Evolutionary conservation across 768 basidiomycete genomes (phyloP).

Genomic region (Lactarius deliciosus): DNA sequence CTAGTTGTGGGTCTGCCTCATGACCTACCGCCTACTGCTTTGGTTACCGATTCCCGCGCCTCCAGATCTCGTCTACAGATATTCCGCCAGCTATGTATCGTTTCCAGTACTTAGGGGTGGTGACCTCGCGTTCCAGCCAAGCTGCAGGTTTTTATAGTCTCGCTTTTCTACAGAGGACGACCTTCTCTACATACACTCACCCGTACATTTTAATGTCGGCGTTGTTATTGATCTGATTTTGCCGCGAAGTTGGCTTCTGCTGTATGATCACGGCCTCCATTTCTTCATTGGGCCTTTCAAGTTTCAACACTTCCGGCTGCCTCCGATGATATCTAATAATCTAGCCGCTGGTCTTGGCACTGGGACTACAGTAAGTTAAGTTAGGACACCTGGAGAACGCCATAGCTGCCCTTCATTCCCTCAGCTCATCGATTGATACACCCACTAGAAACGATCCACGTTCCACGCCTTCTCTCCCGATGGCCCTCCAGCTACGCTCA

Average conservation of each 20-base stretch:
- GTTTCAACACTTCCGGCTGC: constrained; percentile 8
- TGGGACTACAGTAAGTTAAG: too few relatives aligned
- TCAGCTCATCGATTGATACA: not conserved
- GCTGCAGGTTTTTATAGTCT: not conserved
- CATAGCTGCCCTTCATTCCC: not conserved
- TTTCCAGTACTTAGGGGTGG: not conserved
- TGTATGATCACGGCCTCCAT: not conserved
- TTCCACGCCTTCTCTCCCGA: not conserved
- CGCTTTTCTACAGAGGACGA: not conserved
- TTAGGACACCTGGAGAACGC: not conserved
- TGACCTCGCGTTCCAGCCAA: not conserved
- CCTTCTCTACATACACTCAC: not conserved
- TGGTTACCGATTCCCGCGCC: not conserved
- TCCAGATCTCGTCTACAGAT: not conserved
- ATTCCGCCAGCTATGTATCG: not conserved
- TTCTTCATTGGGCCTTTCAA: constrained; percentile 1
- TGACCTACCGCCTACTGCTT: constrained; percentile 12
- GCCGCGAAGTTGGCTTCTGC: not conserved
- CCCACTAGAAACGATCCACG: not conserved
- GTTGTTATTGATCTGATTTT: not conserved
- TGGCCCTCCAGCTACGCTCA: not conserved
- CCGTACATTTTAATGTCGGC: not conserved
- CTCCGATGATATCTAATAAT: constrained; percentile 7
- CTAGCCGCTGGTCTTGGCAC: not conserved
- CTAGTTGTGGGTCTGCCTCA: constrained; percentile 10